These are phyloP conservation scores for Pseudozyma sp. DNA, from an alignment of 1,284 basidiomycete species.

Conservation along the genomic window DNA sequence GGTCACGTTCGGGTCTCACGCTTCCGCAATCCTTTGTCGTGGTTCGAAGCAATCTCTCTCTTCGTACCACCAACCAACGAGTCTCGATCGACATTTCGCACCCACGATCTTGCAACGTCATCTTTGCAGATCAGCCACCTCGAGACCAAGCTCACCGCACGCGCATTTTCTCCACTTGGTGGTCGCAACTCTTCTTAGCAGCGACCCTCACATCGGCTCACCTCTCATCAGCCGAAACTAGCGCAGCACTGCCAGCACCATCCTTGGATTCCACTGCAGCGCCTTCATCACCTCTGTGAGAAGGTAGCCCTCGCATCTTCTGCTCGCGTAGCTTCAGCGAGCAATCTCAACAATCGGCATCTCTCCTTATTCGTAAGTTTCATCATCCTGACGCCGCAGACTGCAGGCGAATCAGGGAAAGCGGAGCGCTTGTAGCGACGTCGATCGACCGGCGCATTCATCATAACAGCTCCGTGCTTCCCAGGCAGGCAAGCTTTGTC, in stretches of 20 bases:
- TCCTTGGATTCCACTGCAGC: conserved; percentile 4
- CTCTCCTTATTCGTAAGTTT: conserved; percentile 32
- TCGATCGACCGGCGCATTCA: no score
- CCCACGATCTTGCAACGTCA: background rate
- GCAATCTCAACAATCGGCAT: conserved; percentile 2
- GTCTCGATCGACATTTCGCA: background rate
- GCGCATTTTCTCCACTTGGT: background rate
- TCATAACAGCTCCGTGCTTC: background rate
- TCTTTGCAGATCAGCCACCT: background rate
- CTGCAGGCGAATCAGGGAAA: background rate
- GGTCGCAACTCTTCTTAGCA: background rate
- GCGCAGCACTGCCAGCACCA: conserved; percentile 1
- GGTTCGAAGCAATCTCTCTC: conserved; percentile 8
- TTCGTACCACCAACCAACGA: background rate
- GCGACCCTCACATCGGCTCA: conserved; percentile 12
- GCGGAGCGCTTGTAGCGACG: background rate
- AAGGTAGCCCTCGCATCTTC: background rate
- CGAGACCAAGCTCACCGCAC: conserved; percentile 1
- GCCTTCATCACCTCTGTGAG: conserved; percentile 6
- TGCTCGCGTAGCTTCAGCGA: background rate
- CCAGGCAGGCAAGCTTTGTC: background rate
- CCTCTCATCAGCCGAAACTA: background rate
- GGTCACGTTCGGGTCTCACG: conserved; percentile 10
- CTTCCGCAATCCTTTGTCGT: conserved; percentile 1
- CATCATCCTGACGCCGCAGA: background rate